Percentiles rank a stretch among this genome's conserved stretches.
These are phyloP conservation scores for Umbelopsis sp. DNA, from an alignment of 371 early-diverging fungal genomes.

Conservation along the genomic window DNA sequence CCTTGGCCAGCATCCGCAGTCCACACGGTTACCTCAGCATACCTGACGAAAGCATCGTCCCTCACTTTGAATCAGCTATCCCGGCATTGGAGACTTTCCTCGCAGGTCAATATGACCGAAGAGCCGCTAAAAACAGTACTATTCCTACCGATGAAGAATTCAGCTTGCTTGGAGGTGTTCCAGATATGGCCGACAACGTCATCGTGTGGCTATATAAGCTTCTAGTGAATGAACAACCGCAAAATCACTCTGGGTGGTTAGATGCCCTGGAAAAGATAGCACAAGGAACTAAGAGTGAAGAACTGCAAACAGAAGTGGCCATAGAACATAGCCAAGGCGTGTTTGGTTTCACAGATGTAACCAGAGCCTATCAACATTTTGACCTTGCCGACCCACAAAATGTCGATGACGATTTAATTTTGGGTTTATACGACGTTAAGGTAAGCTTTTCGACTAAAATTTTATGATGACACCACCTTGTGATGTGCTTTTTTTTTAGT, in stretches of 20 bases:
- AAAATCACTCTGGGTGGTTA: slow-evolving; percentile 30
- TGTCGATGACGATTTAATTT: slow-evolving; percentile 34
- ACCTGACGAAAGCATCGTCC: neutral
- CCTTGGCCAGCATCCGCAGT: slow-evolving; percentile 12
- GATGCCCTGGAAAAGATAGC: slow-evolving; percentile 50
- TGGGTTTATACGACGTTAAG: slow-evolving; percentile 41
- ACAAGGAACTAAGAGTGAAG: slow-evolving; percentile 36
- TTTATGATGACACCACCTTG: neutral
- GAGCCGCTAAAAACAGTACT: neutral
- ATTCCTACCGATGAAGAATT: neutral
- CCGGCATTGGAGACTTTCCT: neutral
- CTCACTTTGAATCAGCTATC: slow-evolving; percentile 10
- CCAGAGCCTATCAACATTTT: slow-evolving; percentile 58
- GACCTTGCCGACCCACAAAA: slow-evolving; percentile 36
- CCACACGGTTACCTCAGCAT: neutral
- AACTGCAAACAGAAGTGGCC: slow-evolving; percentile 45
- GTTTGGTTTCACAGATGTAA: slow-evolving; percentile 46
- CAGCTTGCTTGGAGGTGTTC: slow-evolving; percentile 10
- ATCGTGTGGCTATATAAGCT: slow-evolving; percentile 54
- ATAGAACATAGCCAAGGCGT: slow-evolving; percentile 53
- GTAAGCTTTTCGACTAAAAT: slow-evolving; percentile 20
- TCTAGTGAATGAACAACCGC: slow-evolving; percentile 36
- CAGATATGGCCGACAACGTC: slow-evolving; percentile 35
- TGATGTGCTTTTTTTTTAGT: slow-evolving; percentile 12
- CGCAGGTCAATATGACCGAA: neutral